These are phyloP conservation scores for Sclerotinia spermophila DNA, from an alignment of 2,329 filamentous ascomycete genomes.

Conservation along the genomic window DNA sequence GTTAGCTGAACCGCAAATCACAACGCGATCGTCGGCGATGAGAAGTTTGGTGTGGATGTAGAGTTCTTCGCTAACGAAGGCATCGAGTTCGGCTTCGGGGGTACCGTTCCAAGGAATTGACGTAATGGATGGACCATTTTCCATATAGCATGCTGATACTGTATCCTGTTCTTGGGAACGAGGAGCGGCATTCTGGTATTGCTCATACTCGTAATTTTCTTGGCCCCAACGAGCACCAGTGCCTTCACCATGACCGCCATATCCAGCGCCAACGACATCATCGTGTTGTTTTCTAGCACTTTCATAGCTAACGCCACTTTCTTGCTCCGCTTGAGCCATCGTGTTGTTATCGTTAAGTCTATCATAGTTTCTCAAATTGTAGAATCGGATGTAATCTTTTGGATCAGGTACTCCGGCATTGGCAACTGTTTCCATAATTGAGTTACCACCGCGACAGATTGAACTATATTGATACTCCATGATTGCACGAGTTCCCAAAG, in stretches of 20 bases:
- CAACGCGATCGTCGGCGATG: slow-evolving; percentile 77
- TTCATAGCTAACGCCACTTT: slow-evolving; percentile 65
- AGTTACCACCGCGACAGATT: slow-evolving; percentile 72
- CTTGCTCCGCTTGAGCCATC: slow-evolving; percentile 57
- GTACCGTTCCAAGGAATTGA: slow-evolving; percentile 52
- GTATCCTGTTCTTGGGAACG: slow-evolving; percentile 65
- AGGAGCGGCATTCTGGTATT: slow-evolving; percentile 68
- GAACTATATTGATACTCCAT: slow-evolving; percentile 85
- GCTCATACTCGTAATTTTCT: slow-evolving; percentile 39
- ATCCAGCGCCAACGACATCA: slow-evolving; percentile 49
- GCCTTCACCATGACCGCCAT: slow-evolving; percentile 40
- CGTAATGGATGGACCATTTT: slow-evolving; percentile 66
- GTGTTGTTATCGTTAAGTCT: slow-evolving; percentile 68
- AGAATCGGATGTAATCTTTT: slow-evolving; percentile 73
- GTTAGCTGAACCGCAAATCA: slow-evolving; percentile 71
- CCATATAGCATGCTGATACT: slow-evolving; percentile 80
- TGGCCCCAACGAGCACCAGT: slow-evolving; percentile 38
- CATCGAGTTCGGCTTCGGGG: slow-evolving; percentile 54
- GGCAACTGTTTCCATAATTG: slow-evolving; percentile 69
- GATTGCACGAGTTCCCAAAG: slow-evolving; percentile 75
- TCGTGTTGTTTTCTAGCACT: slow-evolving; percentile 62
- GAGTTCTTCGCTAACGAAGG: slow-evolving; percentile 60
- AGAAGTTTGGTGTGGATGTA: slow-evolving; percentile 66
- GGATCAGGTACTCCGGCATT: slow-evolving; percentile 64
- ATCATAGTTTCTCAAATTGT: slow-evolving; percentile 81